Conservation (phyloP, 441 rosid genomes). For the Gossypium schwendimanii region DNA sequence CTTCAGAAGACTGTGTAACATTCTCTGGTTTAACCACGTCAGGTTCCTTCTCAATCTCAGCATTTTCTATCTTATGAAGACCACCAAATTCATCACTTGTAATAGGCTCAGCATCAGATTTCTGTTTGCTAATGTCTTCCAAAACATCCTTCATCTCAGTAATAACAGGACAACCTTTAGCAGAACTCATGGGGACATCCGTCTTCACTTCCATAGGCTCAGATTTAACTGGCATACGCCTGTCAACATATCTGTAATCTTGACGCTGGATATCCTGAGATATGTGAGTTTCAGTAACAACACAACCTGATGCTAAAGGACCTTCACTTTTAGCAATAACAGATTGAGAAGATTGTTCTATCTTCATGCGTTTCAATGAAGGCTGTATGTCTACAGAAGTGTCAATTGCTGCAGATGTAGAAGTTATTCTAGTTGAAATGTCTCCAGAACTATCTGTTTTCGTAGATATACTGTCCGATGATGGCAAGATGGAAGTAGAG, state of each 20-base stretch:
- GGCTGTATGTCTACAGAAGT: conserved; percentile 64
- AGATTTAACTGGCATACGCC: conserved; percentile 42
- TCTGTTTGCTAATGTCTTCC: conserved; percentile 44
- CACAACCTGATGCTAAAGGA: conserved; percentile 41
- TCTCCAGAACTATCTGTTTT: conserved; percentile 45
- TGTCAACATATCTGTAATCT: conserved; percentile 44
- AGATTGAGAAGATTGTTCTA: conserved; percentile 59
- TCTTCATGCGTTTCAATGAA: conserved; percentile 80
- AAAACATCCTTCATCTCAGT: conserved; percentile 43
- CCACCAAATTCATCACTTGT: conserved; percentile 29
- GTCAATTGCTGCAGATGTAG: conserved; percentile 41
- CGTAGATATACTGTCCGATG: conserved; percentile 31
- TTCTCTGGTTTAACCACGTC: conserved; percentile 55
- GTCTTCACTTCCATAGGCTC: conserved; percentile 59
- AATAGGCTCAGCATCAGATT: conserved; percentile 36
- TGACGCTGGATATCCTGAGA: conserved; percentile 43
- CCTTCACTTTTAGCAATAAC: conserved; percentile 42
- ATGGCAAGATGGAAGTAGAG: conserved; percentile 32
- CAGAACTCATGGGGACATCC: conserved; percentile 48
- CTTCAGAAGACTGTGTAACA: conserved; percentile 44
- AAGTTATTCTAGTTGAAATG: conserved; percentile 31
- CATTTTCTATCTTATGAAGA: conserved; percentile 40
- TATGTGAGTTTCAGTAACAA: conserved; percentile 32
- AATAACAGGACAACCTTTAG: conserved; percentile 44
- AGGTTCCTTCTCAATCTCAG: conserved; percentile 53